Evolutionary conservation across 192 early-diverging fungal species (phyloP).

Genomic region (Coemansia sp.): DNA sequence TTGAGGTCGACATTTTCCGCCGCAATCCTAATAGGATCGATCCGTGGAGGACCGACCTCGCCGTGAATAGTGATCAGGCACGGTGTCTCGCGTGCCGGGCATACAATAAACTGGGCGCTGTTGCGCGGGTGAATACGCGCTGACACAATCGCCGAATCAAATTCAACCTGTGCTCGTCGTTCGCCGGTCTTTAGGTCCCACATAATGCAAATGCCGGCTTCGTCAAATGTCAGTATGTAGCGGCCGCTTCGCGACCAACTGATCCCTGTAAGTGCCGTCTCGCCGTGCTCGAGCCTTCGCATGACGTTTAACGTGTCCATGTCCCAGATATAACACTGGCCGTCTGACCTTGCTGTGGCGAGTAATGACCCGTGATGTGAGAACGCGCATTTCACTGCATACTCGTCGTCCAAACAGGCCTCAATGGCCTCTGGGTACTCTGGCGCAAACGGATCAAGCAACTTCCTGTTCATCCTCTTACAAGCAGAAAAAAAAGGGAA

Average conservation of each 20-base stretch:
- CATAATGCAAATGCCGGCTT: slow-evolving; percentile 81
- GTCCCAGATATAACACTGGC: slow-evolving; percentile 83
- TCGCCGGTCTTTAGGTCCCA: slow-evolving; percentile 80
- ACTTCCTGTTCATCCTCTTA: slow-evolving; percentile 58
- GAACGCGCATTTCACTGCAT: slow-evolving; percentile 71
- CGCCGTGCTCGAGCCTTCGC: slow-evolving; percentile 74
- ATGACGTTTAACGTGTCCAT: slow-evolving; percentile 83
- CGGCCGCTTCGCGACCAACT: slow-evolving; percentile 86
- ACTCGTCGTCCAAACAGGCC: slow-evolving; percentile 74
- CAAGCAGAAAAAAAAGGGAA: slow-evolving; percentile 4
- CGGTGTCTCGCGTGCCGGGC: slow-evolving; percentile 36
- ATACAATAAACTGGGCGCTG: slow-evolving; percentile 37
- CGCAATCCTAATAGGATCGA: slow-evolving; percentile 29
- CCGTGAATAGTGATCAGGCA: slow-evolving; percentile 35
- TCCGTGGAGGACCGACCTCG: not conserved
- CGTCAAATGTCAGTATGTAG: slow-evolving; percentile 78
- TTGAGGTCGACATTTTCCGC: slow-evolving; percentile 26
- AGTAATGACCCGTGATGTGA: slow-evolving; percentile 81
- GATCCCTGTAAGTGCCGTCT: slow-evolving; percentile 73
- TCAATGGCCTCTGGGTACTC: slow-evolving; percentile 82
- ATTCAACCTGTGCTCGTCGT: slow-evolving; percentile 63
- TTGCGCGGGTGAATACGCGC: slow-evolving; percentile 83
- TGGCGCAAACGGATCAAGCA: slow-evolving; percentile 78
- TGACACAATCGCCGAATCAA: slow-evolving; percentile 69
- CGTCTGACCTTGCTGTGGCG: slow-evolving; percentile 81